Percentiles rank a stretch among this genome's conserved stretches.
phyloP scores from a whole-genome alignment of 2,329 filamentous ascomycete species.

The Neofusicoccum kwambonambiense region DNA sequence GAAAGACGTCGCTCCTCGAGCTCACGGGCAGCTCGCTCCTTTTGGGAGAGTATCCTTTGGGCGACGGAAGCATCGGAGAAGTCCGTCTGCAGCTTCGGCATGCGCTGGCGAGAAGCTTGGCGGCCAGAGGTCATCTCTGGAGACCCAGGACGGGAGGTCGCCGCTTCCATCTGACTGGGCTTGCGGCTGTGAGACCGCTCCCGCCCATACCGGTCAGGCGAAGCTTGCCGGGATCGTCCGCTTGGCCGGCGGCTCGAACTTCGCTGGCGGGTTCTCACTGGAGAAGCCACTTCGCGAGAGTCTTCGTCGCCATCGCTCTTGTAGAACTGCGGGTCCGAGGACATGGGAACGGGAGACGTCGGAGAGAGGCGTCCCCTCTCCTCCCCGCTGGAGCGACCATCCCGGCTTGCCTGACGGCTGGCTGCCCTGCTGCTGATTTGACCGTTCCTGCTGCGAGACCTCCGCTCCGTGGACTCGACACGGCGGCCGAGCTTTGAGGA shows the following conservation, averaged over 20 bases:
- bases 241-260: slow-evolving; percentile 52
- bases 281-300: slow-evolving; percentile 39
- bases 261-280: slow-evolving; percentile 49
- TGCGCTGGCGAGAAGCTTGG: slow-evolving; percentile 12
- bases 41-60: slow-evolving; percentile 37
- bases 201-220: slow-evolving; percentile 43
- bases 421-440: slow-evolving; percentile 25
- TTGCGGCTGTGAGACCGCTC: slow-evolving; percentile 39
- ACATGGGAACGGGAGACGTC: slow-evolving; percentile 76
- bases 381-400: slow-evolving; percentile 33
- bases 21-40: slow-evolving; percentile 65
- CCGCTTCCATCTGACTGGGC: slow-evolving; percentile 24
- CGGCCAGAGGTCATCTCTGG: slow-evolving; percentile 25
- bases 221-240: slow-evolving; percentile 46
- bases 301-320: slow-evolving; percentile 54
- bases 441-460: slow-evolving; percentile 24
- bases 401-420: slow-evolving; percentile 49
- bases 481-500: slow-evolving; percentile 36
- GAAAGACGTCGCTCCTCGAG: slow-evolving; percentile 86
- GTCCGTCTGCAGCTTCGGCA: slow-evolving; percentile 24
- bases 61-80: slow-evolving; percentile 18
- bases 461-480: slow-evolving; percentile 37
- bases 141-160: slow-evolving; percentile 30
- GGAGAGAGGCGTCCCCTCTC: slow-evolving; percentile 64
- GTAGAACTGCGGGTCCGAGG: slow-evolving; percentile 55